Evolutionary conservation across 2,329 filamentous ascomycete genomes (phyloP).

Genomic region (Lecanicillium sp.): DNA sequence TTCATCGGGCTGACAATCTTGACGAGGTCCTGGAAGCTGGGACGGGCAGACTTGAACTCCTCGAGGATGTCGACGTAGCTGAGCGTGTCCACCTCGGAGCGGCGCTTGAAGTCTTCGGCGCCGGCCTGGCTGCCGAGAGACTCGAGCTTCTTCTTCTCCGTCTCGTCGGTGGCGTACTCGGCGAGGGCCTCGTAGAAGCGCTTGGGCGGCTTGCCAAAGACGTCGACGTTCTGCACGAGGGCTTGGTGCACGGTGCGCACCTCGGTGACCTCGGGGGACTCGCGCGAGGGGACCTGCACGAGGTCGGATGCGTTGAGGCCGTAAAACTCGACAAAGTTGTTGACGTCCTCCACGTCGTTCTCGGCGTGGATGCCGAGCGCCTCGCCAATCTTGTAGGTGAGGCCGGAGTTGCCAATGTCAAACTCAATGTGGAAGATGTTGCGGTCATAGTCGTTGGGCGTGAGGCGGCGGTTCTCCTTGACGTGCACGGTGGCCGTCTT

Average conservation of each 20-base stretch:
- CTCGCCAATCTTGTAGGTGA: conserved; percentile 96
- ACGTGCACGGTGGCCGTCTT: conserved; percentile 85
- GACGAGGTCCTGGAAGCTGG: conserved; percentile 79
- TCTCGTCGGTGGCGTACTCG: conserved; percentile 75
- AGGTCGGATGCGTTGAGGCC: conserved; percentile 74
- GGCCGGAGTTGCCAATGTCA: conserved; percentile 81
- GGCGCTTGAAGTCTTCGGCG: conserved; percentile 83
- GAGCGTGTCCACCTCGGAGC: conserved; percentile 81
- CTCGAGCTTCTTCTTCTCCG: conserved; percentile 73
- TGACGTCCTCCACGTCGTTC: conserved; percentile 73
- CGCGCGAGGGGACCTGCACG: conserved; percentile 84
- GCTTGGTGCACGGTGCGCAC: conserved; percentile 91
- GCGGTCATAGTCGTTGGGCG: conserved; percentile 80
- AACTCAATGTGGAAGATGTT: conserved; percentile 99
- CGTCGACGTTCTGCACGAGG: conserved; percentile 85
- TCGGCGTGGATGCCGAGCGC: conserved; percentile 94
- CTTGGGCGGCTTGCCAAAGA: conserved; percentile 95
- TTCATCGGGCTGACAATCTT: conserved; percentile 88
- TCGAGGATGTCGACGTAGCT: conserved; percentile 87
- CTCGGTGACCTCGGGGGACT: conserved; percentile 66
- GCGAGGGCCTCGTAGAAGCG: conserved; percentile 92
- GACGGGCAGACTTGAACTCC: conserved; percentile 85
- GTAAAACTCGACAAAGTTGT: conserved; percentile 84
- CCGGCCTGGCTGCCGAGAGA: conserved; percentile 72
- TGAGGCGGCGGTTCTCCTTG: conserved; percentile 91